Evolutionary conservation across 768 basidiomycete genomes (phyloP).

Genomic region (button mushroom (Agaricus bisporus)): DNA sequence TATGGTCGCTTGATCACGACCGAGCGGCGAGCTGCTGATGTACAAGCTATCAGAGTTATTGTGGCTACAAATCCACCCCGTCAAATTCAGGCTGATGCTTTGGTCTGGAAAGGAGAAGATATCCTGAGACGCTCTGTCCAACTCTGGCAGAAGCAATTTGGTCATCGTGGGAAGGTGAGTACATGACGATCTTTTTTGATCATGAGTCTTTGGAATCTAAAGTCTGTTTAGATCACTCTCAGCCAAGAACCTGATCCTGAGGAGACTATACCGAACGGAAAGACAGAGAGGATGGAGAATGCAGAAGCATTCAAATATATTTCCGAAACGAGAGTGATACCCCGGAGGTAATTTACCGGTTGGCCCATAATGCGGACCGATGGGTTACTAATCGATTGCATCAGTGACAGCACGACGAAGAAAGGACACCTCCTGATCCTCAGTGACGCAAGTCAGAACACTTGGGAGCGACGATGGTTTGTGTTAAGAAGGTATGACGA

Average conservation of each 20-base stretch:
- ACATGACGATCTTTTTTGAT: neutral
- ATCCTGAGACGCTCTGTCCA: slow-evolving; percentile 60
- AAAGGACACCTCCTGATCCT: slow-evolving; percentile 79
- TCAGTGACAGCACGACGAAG: slow-evolving; percentile 78
- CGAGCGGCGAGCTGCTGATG: slow-evolving; percentile 77
- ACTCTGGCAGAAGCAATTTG: slow-evolving; percentile 83
- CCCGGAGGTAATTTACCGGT: slow-evolving; percentile 51
- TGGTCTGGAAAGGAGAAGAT: slow-evolving; percentile 62
- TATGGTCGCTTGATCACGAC: slow-evolving; percentile 66
- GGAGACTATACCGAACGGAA: slow-evolving; percentile 30
- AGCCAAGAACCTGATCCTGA: slow-evolving; percentile 68
- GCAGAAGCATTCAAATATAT: slow-evolving; percentile 60
- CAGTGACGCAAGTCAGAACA: slow-evolving; percentile 70
- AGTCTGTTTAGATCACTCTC: slow-evolving; percentile 60
- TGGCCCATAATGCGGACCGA: neutral
- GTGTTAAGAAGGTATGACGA: slow-evolving; percentile 68
- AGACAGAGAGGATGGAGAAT: slow-evolving; percentile 27
- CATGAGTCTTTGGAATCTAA: neutral
- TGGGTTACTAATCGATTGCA: neutral
- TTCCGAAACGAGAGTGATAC: slow-evolving; percentile 66
- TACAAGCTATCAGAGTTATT: slow-evolving; percentile 82
- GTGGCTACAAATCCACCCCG: slow-evolving; percentile 50
- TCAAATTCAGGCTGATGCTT: slow-evolving; percentile 43
- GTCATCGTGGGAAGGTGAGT: slow-evolving; percentile 68
- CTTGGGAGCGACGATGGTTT: slow-evolving; percentile 84